Conservation (phyloP, 2,329 filamentous ascomycete genomes). For the Tolypocladium amazonense region DNA sequence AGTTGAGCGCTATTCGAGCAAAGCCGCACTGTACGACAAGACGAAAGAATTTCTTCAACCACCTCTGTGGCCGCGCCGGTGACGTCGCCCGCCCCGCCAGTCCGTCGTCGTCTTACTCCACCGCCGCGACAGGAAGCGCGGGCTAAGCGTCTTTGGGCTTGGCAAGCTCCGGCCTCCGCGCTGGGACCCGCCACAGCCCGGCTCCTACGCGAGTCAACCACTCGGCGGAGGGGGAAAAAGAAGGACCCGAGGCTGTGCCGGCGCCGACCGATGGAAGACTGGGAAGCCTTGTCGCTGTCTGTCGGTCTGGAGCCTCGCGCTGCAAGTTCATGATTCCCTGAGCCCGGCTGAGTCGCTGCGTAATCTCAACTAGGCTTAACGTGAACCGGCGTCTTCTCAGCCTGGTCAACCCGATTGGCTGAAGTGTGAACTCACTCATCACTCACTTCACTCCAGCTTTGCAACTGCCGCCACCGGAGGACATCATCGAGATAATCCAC, state of each 20-base stretch:
- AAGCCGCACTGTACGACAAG: background rate
- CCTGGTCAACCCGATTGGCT: background rate
- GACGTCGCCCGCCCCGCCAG: background rate
- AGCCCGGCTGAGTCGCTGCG: background rate
- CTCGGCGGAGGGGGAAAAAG: background rate
- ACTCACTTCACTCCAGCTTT: background rate
- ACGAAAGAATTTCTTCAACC: background rate
- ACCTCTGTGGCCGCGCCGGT: background rate
- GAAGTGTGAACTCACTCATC: background rate
- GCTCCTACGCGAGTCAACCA: background rate
- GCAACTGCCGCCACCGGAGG: background rate
- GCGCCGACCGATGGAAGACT: background rate
- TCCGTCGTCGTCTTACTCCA: background rate
- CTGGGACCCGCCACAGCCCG: background rate
- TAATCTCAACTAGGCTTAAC: background rate
- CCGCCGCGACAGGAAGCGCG: background rate
- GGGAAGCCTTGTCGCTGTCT: background rate
- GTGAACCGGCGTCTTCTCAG: background rate
- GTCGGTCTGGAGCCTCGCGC: background rate
- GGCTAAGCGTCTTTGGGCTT: background rate
- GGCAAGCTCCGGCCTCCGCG: background rate
- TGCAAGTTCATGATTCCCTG: background rate
- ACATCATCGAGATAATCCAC: background rate
- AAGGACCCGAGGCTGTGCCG: background rate
- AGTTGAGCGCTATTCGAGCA: background rate